Conservation (phyloP, 192 early-diverging fungal species). For the Entomortierella chlamydospora region DNA sequence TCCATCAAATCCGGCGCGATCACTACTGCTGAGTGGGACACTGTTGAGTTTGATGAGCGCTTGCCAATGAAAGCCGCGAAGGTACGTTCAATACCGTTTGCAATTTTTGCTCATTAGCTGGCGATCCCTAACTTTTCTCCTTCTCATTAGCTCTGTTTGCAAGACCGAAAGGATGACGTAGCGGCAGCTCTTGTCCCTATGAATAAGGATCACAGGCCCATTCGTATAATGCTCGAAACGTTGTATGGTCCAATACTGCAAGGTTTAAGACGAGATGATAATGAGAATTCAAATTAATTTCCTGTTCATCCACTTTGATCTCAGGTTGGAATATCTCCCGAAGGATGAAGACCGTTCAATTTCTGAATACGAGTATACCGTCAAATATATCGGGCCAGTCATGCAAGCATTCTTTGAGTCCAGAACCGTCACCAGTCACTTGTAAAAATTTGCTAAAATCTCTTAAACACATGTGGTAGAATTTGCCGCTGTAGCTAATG, state of each 20-base stretch:
- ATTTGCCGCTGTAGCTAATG: conserved; percentile 11
- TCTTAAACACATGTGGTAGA: conserved; percentile 1
- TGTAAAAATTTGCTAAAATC: conserved; percentile 22
- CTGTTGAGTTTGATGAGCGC: conserved; percentile 22
- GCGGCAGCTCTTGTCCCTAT: conserved; percentile 12
- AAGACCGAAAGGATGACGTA: conserved; percentile 17
- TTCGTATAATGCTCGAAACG: conserved; percentile 21
- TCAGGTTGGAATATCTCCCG: conserved; percentile 24
- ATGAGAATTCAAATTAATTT: conserved; percentile 9
- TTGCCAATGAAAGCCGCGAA: conserved; percentile 24
- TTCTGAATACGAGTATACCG: conserved; percentile 22
- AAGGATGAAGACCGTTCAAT: conserved; percentile 23
- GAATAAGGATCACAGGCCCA: conserved; percentile 14
- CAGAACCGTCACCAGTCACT: conserved; percentile 26
- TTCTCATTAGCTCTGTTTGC: conserved; percentile 17
- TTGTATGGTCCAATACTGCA: conserved; percentile 11
- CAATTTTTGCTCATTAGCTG: not conserved
- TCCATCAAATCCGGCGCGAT: conserved; percentile 18
- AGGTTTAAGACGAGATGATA: not conserved
- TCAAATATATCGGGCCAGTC: conserved; percentile 29
- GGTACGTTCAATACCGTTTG: conserved; percentile 12
- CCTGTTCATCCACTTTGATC: not conserved
- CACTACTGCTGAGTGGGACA: conserved; percentile 18
- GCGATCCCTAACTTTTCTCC: not conserved
- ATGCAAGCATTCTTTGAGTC: conserved; percentile 29